phyloP scores from a whole-genome alignment of 257 asterid genomes.

The Perilla frutescens region DNA sequence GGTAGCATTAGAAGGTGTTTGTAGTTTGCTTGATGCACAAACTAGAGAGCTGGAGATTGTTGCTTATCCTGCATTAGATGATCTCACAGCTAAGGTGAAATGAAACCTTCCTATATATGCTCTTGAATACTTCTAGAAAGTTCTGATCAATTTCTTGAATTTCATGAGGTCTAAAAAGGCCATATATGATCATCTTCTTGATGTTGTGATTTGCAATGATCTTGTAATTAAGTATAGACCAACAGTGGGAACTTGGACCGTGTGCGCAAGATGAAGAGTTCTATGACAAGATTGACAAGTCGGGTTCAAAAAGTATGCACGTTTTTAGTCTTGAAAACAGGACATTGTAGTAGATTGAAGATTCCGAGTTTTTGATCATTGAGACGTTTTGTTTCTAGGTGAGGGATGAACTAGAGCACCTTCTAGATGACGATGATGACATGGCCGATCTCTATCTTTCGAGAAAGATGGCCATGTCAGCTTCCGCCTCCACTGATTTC shows the following conservation, averaged over 20 bases:
- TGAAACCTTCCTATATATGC: not conserved
- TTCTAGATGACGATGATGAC: conserved; percentile 83
- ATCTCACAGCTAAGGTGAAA: conserved; percentile 81
- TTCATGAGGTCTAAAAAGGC: not conserved
- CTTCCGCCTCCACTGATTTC: conserved; percentile 46
- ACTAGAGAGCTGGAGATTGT: conserved; percentile 81
- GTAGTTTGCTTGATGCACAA: conserved; percentile 79
- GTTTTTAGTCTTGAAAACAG: not conserved
- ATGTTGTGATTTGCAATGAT: too few species aligned
- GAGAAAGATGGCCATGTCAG: conserved; percentile 55
- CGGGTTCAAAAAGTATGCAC: conserved; percentile 84
- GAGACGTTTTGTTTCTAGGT: conserved; percentile 47
- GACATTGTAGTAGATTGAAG: not conserved
- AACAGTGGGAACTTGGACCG: conserved; percentile 87
- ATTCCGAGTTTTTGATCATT: not conserved
- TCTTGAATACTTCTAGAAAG: too few species aligned
- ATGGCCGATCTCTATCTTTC: conserved; percentile 92
- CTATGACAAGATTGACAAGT: conserved; percentile 79
- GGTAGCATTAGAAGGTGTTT: conserved; percentile 87
- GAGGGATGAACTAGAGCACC: conserved; percentile 90
- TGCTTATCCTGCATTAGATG: conserved; percentile 96
- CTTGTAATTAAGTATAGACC: too few species aligned
- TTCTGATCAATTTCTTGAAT: not conserved
- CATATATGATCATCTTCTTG: not conserved
- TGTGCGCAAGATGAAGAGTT: conserved; percentile 81